Evolutionary conservation across 768 basidiomycete genomes (phyloP).

Genomic region (Trichaptum fuscoviolaceum): DNA sequence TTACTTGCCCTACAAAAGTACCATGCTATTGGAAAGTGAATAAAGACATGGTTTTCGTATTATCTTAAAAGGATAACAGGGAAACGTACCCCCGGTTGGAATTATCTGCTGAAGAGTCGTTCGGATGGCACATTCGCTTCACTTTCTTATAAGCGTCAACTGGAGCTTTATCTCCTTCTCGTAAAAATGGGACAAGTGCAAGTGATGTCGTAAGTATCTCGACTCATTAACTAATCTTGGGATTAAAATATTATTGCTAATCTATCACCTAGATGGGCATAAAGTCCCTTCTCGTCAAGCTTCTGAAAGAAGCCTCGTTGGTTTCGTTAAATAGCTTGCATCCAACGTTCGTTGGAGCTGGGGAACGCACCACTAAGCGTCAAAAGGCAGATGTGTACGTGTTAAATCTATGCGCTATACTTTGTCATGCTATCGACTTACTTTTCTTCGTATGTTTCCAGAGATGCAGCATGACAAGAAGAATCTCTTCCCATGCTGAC

Average conservation of each 20-base stretch:
- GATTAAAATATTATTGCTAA: conserved; percentile 23
- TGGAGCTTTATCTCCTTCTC: conserved; percentile 51
- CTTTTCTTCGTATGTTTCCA: neutral
- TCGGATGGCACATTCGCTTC: conserved; percentile 50
- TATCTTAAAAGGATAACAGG: conserved; percentile 24
- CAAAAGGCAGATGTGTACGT: conserved; percentile 51
- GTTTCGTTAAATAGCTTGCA: conserved; percentile 47
- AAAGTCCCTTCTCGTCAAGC: conserved; percentile 43
- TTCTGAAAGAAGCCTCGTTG: conserved; percentile 47
- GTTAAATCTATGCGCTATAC: conserved; percentile 11
- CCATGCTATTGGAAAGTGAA: conserved; percentile 40
- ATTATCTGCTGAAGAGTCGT: conserved; percentile 38
- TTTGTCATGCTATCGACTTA: neutral
- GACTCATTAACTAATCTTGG: neutral
- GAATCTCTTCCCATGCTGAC: conserved; percentile 43
- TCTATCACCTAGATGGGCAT: conserved; percentile 29
- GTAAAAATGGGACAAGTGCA: conserved; percentile 44
- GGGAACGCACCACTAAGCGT: conserved; percentile 57
- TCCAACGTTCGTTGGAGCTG: conserved; percentile 35
- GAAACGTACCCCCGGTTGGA: conserved; percentile 31
- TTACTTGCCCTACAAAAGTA: conserved; percentile 36
- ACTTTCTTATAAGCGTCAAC: conserved; percentile 48
- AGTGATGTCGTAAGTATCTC: conserved; percentile 40
- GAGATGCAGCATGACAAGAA: conserved; percentile 21
- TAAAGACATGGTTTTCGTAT: neutral